phyloP scores from a whole-genome alignment of 1,139 yeast genomes.

The Insectozyma bohioensis region DNA sequence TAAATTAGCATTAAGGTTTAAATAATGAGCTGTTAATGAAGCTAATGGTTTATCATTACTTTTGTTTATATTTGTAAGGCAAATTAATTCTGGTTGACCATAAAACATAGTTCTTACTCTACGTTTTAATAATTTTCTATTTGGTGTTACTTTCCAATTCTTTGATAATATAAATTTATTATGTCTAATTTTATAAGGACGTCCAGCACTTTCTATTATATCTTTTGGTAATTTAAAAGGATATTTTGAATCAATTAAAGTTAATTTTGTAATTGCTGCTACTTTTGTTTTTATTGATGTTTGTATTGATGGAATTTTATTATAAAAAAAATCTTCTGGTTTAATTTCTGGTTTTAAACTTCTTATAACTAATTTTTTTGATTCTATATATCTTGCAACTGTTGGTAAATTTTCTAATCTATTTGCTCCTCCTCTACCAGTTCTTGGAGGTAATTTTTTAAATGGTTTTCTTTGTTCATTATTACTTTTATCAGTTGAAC shows the following conservation, averaged over 20 bases:
- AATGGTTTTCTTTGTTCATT: no score
- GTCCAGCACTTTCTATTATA: slow-evolving; percentile 29
- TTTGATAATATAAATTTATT: slow-evolving; percentile 38
- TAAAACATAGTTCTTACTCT: slow-evolving; percentile 33
- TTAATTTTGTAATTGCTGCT: slow-evolving; percentile 42
- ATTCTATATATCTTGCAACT: slow-evolving; percentile 12
- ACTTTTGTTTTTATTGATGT: slow-evolving; percentile 36
- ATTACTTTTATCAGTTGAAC: no score
- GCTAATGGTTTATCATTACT: neutral
- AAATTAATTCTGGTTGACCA: slow-evolving; percentile 27
- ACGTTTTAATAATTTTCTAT: slow-evolving; percentile 22
- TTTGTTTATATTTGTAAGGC: no score
- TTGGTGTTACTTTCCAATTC: slow-evolving; percentile 29
- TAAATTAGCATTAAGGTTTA: slow-evolving; percentile 35
- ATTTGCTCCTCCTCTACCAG: slow-evolving; percentile 9
- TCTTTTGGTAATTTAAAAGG: slow-evolving; percentile 43
- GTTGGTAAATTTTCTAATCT: slow-evolving; percentile 10
- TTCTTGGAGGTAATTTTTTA: slow-evolving; percentile 7
- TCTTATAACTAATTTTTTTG: slow-evolving; percentile 18
- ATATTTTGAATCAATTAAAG: slow-evolving; percentile 40
- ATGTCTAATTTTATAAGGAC: slow-evolving; percentile 13
- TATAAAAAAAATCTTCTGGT: slow-evolving; percentile 39
- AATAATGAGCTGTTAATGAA: slow-evolving; percentile 13
- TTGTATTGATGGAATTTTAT: slow-evolving; percentile 36
- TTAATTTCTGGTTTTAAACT: slow-evolving; percentile 24